phyloP scores from a whole-genome alignment of 1,284 basidiomycete species.

The Gomphus sp. region DNA sequence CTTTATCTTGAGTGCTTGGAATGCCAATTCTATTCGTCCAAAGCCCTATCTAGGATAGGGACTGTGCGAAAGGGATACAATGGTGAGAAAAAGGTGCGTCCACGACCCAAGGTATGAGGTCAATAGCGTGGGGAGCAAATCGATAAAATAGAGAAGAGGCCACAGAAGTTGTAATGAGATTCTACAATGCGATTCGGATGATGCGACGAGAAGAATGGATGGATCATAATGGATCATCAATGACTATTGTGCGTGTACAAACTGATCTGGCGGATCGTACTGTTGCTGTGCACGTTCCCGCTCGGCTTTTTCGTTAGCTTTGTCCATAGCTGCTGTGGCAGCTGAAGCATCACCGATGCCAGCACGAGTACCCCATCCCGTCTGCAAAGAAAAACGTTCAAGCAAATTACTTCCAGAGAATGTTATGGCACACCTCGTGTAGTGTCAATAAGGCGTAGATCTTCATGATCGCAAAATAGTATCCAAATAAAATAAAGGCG shows the following conservation, averaged over 20 bases:
- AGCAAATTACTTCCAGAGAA: not conserved
- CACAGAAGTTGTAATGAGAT: not conserved
- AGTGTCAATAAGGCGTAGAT: constrained; percentile 75
- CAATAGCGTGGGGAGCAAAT: constrained; percentile 1
- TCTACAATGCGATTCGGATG: constrained; percentile 1
- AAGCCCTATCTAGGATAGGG: not conserved
- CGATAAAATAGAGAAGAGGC: not conserved
- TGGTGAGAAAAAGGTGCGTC: not conserved
- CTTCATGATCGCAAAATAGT: constrained; percentile 85
- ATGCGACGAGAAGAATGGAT: not conserved
- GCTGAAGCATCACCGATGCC: constrained; percentile 77
- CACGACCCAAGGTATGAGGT: not conserved
- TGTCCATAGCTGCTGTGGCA: constrained; percentile 56
- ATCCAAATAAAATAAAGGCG: constrained; percentile 86
- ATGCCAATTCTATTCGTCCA: not conserved
- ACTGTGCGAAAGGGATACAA: constrained; percentile 1
- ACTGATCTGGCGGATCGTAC: not conserved
- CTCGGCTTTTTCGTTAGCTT: constrained; percentile 3
- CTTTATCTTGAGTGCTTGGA: not conserved
- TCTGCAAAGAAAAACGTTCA: constrained; percentile 29
- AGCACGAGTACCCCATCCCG: constrained; percentile 85
- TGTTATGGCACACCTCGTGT: constrained; percentile 47
- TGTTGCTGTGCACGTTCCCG: not conserved
- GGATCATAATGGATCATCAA: not conserved
- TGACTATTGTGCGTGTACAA: not conserved